Conservation (phyloP, 2,329 filamentous ascomycete genomes). For the Pseudocercospora cruenta region DNA sequence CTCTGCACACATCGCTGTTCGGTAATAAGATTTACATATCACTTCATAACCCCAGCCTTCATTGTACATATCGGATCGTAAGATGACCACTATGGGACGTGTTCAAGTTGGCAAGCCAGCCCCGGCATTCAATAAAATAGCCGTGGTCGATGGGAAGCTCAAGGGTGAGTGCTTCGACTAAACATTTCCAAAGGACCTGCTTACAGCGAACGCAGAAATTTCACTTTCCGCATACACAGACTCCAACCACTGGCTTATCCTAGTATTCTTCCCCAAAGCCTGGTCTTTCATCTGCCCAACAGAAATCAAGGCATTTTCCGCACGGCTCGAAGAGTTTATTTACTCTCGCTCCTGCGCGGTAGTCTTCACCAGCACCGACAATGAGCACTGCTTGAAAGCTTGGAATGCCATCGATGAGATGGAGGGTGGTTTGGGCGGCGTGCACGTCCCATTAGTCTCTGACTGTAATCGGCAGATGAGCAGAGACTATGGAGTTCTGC, state of each 20-base stretch:
- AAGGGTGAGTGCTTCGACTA: slow-evolving; percentile 29
- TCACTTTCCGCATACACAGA: slow-evolving; percentile 35
- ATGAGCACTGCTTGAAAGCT: slow-evolving; percentile 60
- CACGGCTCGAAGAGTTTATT: slow-evolving; percentile 62
- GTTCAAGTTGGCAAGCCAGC: slow-evolving; percentile 36
- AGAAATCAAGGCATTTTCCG: slow-evolving; percentile 68
- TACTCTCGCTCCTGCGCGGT: slow-evolving; percentile 62
- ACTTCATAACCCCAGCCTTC: no score
- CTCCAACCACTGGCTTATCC: slow-evolving; percentile 61
- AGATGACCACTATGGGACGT: not conserved
- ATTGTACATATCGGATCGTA: not conserved
- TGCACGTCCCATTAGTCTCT: slow-evolving; percentile 64
- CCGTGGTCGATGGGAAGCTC: slow-evolving; percentile 38
- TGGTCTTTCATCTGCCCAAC: slow-evolving; percentile 71
- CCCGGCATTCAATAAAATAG: slow-evolving; percentile 33
- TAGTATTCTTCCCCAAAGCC: slow-evolving; percentile 69
- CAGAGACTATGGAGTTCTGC: slow-evolving; percentile 65
- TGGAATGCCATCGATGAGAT: slow-evolving; percentile 63
- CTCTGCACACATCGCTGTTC: not conserved
- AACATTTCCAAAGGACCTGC: not conserved
- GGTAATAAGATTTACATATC: not conserved
- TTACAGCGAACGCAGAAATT: slow-evolving; percentile 28
- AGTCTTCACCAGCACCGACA: slow-evolving; percentile 65
- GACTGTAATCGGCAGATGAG: slow-evolving; percentile 65
- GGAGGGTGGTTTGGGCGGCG: slow-evolving; percentile 64